Percentiles rank a stretch among this genome's conserved stretches.
These are phyloP conservation scores for Kodamaea plutei DNA, from an alignment of 1,139 yeast genomes.

Conservation along the genomic window DNA sequence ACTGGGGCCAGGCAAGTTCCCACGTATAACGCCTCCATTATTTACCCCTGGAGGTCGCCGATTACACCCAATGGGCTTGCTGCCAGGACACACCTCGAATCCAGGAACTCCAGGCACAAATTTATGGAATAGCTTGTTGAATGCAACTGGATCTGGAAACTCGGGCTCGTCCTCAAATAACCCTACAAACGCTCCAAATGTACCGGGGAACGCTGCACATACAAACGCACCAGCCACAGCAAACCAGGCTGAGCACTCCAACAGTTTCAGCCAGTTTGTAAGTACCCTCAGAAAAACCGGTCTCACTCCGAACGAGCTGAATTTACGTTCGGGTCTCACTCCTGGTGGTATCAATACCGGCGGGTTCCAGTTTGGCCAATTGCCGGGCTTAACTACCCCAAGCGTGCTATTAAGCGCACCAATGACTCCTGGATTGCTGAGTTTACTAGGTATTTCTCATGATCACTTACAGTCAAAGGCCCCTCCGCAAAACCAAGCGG, in stretches of 20 bases:
- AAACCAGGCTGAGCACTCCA: conserved; percentile 5
- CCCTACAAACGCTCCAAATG: background rate
- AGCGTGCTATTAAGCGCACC: conserved; percentile 39
- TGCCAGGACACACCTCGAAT: conserved; percentile 36
- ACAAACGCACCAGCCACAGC: conserved; percentile 2
- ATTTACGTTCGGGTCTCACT: conserved; percentile 62
- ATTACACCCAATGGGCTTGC: conserved; percentile 52
- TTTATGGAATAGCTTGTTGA: conserved; percentile 45
- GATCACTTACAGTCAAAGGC: background rate
- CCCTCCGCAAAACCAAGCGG: background rate
- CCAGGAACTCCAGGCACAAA: conserved; percentile 51
- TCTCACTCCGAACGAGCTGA: conserved; percentile 66
- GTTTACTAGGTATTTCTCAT: conserved; percentile 18
- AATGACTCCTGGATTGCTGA: conserved; percentile 38
- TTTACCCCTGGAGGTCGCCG: conserved; percentile 61
- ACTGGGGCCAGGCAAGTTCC: conserved; percentile 27
- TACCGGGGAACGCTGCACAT: conserved; percentile 3
- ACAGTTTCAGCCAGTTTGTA: conserved; percentile 25
- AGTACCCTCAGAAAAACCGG: conserved; percentile 49
- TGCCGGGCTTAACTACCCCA: conserved; percentile 45
- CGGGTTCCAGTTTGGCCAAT: conserved; percentile 28
- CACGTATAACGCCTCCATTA: conserved; percentile 50
- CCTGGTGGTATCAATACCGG: conserved; percentile 31
- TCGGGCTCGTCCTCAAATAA: conserved; percentile 1
- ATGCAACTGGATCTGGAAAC: conserved; percentile 29